Percentiles rank a stretch among this genome's conserved stretches.
Conservation (phyloP, 208 protist species). For the Naegleria lovaniensis region DNA sequence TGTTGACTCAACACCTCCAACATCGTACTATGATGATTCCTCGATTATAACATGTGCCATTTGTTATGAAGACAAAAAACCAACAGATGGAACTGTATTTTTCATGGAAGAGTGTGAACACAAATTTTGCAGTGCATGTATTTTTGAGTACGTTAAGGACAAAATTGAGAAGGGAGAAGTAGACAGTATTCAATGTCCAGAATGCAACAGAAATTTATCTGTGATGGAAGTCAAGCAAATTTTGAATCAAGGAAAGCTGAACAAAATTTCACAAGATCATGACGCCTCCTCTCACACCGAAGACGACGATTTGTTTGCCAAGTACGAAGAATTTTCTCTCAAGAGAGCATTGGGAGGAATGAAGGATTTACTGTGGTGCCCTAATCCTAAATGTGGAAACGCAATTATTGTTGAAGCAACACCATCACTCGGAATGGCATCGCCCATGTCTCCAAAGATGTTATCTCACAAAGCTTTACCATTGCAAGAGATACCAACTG, state of each 20-base stretch:
- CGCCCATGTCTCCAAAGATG: neutral
- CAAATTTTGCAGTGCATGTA: neutral
- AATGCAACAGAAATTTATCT: neutral
- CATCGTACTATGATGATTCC: neutral
- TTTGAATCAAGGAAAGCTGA: neutral
- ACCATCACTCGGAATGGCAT: neutral
- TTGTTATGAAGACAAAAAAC: slow-evolving; percentile 1
- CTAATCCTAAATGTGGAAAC: slow-evolving; percentile 21
- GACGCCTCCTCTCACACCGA: neutral
- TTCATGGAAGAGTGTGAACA: slow-evolving; percentile 19
- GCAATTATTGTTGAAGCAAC: neutral
- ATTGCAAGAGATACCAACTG: neutral
- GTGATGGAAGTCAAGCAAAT: neutral
- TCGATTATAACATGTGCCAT: neutral
- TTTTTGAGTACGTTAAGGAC: neutral
- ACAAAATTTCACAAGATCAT: neutral
- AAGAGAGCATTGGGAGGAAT: neutral
- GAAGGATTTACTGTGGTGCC: slow-evolving; percentile 3
- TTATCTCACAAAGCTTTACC: neutral
- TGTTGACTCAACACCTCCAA: neutral
- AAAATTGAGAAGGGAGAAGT: neutral
- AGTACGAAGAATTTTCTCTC: slow-evolving; percentile 14
- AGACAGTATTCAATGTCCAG: slow-evolving; percentile 7
- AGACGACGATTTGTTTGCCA: slow-evolving; percentile 7
- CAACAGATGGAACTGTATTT: neutral